These are phyloP conservation scores for Artemisia tridentata DNA, from an alignment of 129 eudicot species.

Conservation along the genomic window DNA sequence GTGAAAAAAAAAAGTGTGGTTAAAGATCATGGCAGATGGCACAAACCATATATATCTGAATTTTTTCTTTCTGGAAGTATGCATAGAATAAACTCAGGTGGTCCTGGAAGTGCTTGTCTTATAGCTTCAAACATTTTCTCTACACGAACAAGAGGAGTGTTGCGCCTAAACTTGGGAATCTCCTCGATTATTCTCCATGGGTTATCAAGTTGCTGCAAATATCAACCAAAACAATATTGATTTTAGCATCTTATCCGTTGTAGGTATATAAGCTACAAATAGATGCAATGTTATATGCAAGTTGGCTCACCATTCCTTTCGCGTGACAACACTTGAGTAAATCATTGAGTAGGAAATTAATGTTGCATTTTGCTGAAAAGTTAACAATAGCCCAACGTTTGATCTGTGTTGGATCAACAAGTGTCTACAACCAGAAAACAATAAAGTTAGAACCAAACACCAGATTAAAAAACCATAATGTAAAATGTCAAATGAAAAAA, in stretches of 20 bases:
- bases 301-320: slow-evolving; percentile 63
- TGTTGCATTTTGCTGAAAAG: slow-evolving; percentile 79
- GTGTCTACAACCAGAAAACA: slow-evolving; percentile 35
- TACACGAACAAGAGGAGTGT: slow-evolving; percentile 59
- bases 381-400: slow-evolving; percentile 68
- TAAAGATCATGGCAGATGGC: not conserved
- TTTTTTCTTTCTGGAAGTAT: slow-evolving; percentile 62
- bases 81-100: slow-evolving; percentile 57
- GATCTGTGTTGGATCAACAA: slow-evolving; percentile 49
- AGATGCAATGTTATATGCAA: not conserved
- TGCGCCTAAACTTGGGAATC: slow-evolving; percentile 47
- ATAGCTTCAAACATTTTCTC: slow-evolving; percentile 64
- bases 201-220: slow-evolving; percentile 29
- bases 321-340: slow-evolving; percentile 40
- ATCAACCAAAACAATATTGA: not conserved
- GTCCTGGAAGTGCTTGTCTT: slow-evolving; percentile 42
- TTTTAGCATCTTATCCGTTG: not conserved
- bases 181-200: slow-evolving; percentile 60
- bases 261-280: slow-evolving; percentile 9
- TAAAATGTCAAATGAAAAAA: not conserved
- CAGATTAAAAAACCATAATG: not conserved
- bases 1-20: not conserved
- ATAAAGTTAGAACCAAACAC: not conserved
- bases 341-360: slow-evolving; percentile 32
- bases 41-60: slow-evolving; percentile 52